These are phyloP conservation scores for Prunus yedoensis DNA, from an alignment of 331 rosid species.

Conservation along the genomic window DNA sequence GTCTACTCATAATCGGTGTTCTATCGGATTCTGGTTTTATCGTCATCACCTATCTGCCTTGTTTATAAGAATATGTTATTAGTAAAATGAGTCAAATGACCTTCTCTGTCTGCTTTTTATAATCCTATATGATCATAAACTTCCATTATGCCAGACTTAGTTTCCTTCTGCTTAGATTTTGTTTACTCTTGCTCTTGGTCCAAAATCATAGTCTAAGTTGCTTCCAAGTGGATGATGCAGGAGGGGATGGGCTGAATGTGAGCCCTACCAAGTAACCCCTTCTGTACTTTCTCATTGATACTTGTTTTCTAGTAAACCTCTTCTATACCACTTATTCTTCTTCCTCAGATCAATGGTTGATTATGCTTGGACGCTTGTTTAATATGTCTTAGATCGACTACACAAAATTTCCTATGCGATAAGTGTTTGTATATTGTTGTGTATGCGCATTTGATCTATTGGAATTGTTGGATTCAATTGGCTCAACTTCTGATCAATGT, in stretches of 20 bases:
- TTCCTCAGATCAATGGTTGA: constrained; percentile 20
- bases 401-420: constrained; percentile 15
- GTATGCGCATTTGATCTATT: constrained; percentile 12
- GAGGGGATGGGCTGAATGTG: constrained; percentile 11
- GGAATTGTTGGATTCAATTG: background rate
- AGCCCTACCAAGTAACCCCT: no score
- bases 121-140: constrained; percentile 26
- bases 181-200: constrained; percentile 12
- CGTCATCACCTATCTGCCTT: background rate
- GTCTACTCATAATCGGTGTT: constrained; percentile 19
- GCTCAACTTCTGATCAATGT: constrained; percentile 14
- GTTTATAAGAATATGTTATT: no score
- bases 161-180: constrained; percentile 22
- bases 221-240: constrained; percentile 30
- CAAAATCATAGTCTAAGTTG: constrained; percentile 1
- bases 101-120: background rate
- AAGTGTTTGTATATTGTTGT: constrained; percentile 4
- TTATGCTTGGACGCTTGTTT: constrained; percentile 17
- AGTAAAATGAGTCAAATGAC: background rate
- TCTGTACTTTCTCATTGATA: no score
- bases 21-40: background rate
- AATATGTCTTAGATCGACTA: background rate
- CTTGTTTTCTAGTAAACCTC: constrained; percentile 15
- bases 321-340: constrained; percentile 3
- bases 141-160: constrained; percentile 21